These are phyloP conservation scores for Musa schizocarpa DNA, from an alignment of 176 grass and related monocot genomes.

Conservation along the genomic window DNA sequence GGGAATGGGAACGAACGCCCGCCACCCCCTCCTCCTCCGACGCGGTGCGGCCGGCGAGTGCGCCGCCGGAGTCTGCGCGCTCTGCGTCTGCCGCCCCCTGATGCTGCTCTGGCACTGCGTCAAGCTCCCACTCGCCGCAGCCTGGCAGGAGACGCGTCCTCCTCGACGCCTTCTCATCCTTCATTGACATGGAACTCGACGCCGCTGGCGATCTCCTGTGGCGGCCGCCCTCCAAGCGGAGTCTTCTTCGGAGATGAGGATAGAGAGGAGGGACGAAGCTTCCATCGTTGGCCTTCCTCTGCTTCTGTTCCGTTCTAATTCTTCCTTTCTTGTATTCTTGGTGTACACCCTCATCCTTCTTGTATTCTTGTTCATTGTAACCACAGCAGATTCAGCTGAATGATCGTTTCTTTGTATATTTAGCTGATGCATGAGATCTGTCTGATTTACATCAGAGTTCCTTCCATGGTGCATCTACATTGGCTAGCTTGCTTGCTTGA, in stretches of 20 bases:
- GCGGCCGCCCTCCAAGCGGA: slow-evolving; percentile 1
- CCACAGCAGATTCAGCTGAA: too few species aligned
- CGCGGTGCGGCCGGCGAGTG: slow-evolving; percentile 42
- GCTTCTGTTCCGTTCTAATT: too few species aligned
- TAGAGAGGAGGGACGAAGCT: background rate
- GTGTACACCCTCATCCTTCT: too few species aligned
- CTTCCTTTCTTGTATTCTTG: too few species aligned
- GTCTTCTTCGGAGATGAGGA: background rate
- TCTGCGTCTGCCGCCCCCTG: slow-evolving; percentile 65
- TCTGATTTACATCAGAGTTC: too few species aligned
- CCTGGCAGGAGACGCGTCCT: slow-evolving; percentile 30
- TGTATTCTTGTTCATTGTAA: too few species aligned
- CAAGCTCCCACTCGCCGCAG: slow-evolving; percentile 41
- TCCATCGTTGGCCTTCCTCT: too few species aligned
- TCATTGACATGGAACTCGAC: slow-evolving; percentile 51
- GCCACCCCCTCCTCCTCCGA: slow-evolving; percentile 21
- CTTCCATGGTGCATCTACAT: too few species aligned
- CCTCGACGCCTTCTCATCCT: slow-evolving; percentile 36
- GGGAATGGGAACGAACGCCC: background rate
- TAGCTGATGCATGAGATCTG: too few species aligned
- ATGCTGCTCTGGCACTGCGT: slow-evolving; percentile 46
- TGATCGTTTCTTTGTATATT: too few species aligned
- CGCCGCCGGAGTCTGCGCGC: slow-evolving; percentile 39
- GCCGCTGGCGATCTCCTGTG: background rate
- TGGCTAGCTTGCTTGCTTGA: too few species aligned